A percentile compares a stretch with the other conserved stretches of the same genome.
These are phyloP conservation scores for Leersia perrieri DNA, from an alignment of 176 grass and related monocot species.

Conservation along the genomic window DNA sequence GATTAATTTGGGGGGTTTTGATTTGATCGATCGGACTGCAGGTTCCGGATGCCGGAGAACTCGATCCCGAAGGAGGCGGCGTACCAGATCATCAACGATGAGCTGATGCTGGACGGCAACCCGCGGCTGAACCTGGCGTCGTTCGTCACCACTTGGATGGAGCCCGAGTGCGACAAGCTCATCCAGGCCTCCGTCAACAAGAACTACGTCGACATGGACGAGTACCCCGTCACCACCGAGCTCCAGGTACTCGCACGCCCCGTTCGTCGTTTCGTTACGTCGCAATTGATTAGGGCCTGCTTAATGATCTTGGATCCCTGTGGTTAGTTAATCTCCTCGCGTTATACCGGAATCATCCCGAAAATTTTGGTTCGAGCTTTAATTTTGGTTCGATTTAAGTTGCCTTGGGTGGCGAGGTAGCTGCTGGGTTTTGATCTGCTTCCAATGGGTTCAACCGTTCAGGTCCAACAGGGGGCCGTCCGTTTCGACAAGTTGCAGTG, in stretches of 20 bases:
- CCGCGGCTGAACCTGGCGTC: conserved; percentile 86
- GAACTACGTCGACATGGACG: conserved; percentile 99
- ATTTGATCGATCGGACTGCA: not conserved
- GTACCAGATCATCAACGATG: conserved; percentile 95
- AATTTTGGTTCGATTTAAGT: not conserved
- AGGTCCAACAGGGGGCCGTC: not conserved
- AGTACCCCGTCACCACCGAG: conserved; percentile 98
- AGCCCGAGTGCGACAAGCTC: conserved; percentile 94
- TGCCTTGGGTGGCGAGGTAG: not conserved
- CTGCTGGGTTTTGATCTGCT: not conserved
- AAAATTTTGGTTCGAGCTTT: not conserved
- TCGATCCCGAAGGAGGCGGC: conserved; percentile 86
- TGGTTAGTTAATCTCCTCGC: not conserved
- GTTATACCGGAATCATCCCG: no score
- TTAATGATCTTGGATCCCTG: not conserved
- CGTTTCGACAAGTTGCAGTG: not conserved
- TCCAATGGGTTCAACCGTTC: not conserved
- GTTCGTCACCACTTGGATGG: conserved; percentile 98
- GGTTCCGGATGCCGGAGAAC: conserved; percentile 66
- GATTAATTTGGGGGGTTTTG: not conserved
- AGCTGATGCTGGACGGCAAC: conserved; percentile 94
- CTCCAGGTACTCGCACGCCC: conserved; percentile 53
- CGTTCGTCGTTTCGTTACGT: not conserved
- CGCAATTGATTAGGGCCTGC: not conserved
- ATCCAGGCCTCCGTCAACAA: conserved; percentile 78